phyloP scores from a whole-genome alignment of 1,139 yeast genomes.

The Nakaseomyces sp. region DNA sequence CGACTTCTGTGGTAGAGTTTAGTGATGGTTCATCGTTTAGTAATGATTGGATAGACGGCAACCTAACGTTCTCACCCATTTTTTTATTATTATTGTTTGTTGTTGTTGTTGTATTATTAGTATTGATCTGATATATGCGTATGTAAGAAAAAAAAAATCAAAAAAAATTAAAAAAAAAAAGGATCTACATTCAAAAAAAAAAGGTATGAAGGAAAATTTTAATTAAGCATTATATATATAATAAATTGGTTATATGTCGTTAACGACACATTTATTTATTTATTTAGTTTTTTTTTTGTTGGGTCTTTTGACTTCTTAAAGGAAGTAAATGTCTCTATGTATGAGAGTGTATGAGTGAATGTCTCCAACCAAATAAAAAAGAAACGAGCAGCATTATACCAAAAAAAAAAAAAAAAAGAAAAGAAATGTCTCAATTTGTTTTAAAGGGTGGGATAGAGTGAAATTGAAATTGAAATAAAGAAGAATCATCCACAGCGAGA shows the following conservation, averaged over 20 bases:
- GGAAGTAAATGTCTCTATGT: no score
- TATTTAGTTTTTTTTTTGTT: background rate
- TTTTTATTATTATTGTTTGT: background rate
- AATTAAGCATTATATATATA: no score
- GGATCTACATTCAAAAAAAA: no score
- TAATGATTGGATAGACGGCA: conserved; percentile 2
- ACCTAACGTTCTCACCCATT: conserved; percentile 3
- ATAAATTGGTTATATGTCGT: no score
- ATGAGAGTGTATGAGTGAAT: no score
- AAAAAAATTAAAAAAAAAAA: no score
- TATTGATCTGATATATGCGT: background rate
- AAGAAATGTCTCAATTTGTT: background rate
- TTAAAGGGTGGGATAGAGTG: background rate
- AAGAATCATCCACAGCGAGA: no score
- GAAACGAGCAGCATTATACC: background rate
- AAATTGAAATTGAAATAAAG: background rate
- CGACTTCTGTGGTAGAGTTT: no score
- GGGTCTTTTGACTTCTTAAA: no score
- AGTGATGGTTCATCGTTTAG: conserved; percentile 5
- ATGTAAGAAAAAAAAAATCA: no score
- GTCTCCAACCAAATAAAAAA: no score
- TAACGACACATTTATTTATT: background rate
- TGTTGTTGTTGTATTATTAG: background rate
- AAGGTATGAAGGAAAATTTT: no score
- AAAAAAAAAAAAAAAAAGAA: background rate